Evolutionary conservation across 1,139 yeast species (phyloP).

Genomic region (Nematodospora anomalae): DNA sequence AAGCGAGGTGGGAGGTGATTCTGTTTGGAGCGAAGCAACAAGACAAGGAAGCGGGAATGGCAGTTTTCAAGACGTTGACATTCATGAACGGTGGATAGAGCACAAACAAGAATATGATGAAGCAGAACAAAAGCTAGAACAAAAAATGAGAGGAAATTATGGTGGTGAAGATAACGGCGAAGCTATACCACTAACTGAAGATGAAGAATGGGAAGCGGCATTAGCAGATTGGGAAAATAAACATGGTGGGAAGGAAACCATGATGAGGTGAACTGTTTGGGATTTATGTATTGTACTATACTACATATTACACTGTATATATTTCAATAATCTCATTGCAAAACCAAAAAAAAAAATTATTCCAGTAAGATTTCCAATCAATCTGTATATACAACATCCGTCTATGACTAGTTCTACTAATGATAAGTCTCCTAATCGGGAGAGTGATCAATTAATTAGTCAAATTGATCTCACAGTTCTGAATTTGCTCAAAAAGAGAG

Average conservation of each 20-base stretch:
- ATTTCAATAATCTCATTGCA: too few species aligned
- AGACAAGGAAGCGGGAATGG: conserved; percentile 54
- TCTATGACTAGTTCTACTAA: not conserved
- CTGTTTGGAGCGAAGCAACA: conserved; percentile 93
- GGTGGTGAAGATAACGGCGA: conserved; percentile 13
- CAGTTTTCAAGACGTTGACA: conserved; percentile 54
- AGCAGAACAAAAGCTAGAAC: conserved; percentile 27
- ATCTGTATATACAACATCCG: not conserved
- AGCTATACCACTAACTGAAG: conserved; percentile 46
- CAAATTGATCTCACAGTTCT: conserved; percentile 19
- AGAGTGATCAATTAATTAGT: conserved; percentile 7
- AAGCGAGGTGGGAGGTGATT: conserved; percentile 90
- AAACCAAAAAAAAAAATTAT: not conserved
- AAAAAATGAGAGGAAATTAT: conserved; percentile 16
- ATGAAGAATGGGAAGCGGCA: conserved; percentile 72
- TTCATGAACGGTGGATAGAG: conserved; percentile 96
- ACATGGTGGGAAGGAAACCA: conserved; percentile 16
- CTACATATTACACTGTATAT: not conserved
- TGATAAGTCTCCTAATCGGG: not conserved
- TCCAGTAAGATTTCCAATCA: not conserved
- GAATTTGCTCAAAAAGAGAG: conserved; percentile 16
- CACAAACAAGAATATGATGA: conserved; percentile 63
- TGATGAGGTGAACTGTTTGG: conserved; percentile 8
- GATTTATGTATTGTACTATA: too few species aligned
- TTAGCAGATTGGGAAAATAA: conserved; percentile 60